Evolutionary conservation across 2,329 filamentous ascomycete genomes (phyloP).

Genomic region (Tothia fuscella): DNA sequence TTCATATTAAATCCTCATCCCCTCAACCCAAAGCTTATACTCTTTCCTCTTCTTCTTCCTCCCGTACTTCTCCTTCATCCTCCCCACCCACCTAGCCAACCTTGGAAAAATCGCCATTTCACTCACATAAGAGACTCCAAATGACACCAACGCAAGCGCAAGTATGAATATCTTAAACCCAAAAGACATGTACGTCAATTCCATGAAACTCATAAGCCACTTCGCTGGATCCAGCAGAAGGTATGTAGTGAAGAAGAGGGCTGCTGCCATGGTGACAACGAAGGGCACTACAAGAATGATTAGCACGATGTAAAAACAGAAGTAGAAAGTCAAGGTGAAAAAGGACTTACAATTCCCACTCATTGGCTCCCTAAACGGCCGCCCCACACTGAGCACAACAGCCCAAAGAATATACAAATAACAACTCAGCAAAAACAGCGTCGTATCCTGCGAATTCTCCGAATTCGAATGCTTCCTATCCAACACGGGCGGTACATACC

Average conservation of each 20-base stretch:
- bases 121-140: slow-evolving; percentile 55
- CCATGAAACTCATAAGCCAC: slow-evolving; percentile 65
- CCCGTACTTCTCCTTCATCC: neutral
- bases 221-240: slow-evolving; percentile 67
- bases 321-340: slow-evolving; percentile 2
- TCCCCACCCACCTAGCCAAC: slow-evolving; percentile 7
- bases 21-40: slow-evolving; percentile 14
- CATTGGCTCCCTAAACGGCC: slow-evolving; percentile 75
- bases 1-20: slow-evolving; percentile 8
- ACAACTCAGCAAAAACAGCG: slow-evolving; percentile 78
- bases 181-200: slow-evolving; percentile 65
- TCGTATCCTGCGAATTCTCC: slow-evolving; percentile 86
- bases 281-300: slow-evolving; percentile 55
- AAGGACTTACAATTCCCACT: slow-evolving; percentile 61
- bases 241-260: slow-evolving; percentile 58
- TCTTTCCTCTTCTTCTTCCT: slow-evolving; percentile 9
- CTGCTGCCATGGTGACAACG: slow-evolving; percentile 58
- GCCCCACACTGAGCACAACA: slow-evolving; percentile 80
- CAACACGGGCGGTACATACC: slow-evolving; percentile 68
- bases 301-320: slow-evolving; percentile 17
- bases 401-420: slow-evolving; percentile 92
- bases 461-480: slow-evolving; percentile 72
- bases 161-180: slow-evolving; percentile 65
- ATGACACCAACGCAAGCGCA: slow-evolving; percentile 54
- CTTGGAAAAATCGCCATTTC: slow-evolving; percentile 61